These are phyloP conservation scores for Heterobasidion occidentale DNA, from an alignment of 1,284 basidiomycete genomes.

Conservation along the genomic window DNA sequence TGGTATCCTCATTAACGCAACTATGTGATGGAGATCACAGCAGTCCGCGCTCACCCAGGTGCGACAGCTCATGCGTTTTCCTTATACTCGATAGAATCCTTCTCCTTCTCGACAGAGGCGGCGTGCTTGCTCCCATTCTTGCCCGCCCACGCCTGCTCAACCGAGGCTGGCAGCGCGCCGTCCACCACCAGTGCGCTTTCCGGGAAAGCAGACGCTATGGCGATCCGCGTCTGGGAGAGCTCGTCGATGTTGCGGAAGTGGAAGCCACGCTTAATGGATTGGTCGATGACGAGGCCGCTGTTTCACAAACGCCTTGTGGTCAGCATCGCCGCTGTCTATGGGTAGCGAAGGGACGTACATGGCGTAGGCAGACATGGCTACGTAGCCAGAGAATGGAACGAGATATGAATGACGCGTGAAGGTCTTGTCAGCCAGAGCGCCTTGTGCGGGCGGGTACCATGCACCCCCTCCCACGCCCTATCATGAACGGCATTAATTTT, in stretches of 20 bases:
- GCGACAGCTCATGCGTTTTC: not conserved
- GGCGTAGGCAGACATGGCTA: slow-evolving; percentile 51
- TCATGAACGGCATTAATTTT: not conserved
- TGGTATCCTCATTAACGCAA: too few relatives aligned
- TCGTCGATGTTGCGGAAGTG: slow-evolving; percentile 41
- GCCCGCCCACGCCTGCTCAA: not conserved
- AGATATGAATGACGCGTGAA: slow-evolving; percentile 49
- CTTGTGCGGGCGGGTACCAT: slow-evolving; percentile 70
- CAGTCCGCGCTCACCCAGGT: not conserved
- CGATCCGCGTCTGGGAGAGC: slow-evolving; percentile 13
- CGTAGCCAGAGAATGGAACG: slow-evolving; percentile 51
- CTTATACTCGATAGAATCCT: not conserved
- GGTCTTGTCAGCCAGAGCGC: slow-evolving; percentile 50
- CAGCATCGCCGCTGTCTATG: not conserved
- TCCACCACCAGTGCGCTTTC: not conserved
- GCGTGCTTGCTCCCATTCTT: not conserved
- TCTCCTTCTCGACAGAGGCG: not conserved
- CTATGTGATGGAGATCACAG: too few relatives aligned
- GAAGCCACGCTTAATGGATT: slow-evolving; percentile 41
- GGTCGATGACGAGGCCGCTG: slow-evolving; percentile 47
- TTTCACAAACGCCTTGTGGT: not conserved
- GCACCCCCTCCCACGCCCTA: slow-evolving; percentile 69
- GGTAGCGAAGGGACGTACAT: slow-evolving; percentile 23
- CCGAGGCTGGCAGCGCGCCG: not conserved
- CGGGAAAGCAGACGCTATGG: not conserved